Evolutionary conservation across 345 rosid genomes (phyloP).

Genomic region (Eucalyptus marginata): DNA sequence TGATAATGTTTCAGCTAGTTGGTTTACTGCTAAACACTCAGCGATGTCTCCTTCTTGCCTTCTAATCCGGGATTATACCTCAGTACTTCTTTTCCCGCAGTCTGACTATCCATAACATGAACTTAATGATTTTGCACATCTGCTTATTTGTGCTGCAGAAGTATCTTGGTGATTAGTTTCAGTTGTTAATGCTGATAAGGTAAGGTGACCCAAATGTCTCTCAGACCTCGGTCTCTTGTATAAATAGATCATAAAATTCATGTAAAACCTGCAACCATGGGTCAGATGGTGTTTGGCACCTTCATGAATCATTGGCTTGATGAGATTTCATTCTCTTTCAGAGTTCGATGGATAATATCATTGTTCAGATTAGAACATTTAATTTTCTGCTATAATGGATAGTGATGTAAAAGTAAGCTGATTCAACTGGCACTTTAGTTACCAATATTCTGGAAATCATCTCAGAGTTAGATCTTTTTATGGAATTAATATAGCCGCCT

Average conservation of each 20-base stretch:
- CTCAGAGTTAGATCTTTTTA: not conserved
- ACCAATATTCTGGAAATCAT: not conserved
- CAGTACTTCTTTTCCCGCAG: not conserved
- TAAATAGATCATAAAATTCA: not conserved
- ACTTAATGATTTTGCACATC: not conserved
- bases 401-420: not conserved
- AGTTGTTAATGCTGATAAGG: not conserved
- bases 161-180: not conserved
- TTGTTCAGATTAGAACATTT: not conserved
- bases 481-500: not conserved
- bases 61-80: not conserved
- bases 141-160: not conserved
- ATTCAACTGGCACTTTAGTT: not conserved
- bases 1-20: not conserved
- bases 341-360: not conserved
- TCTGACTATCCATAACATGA: not conserved
- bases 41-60: not conserved
- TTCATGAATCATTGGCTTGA: not conserved
- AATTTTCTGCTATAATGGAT: not conserved
- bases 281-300: not conserved
- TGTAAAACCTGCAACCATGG: not conserved
- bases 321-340: not conserved
- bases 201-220: not conserved
- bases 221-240: not conserved
- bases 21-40: not conserved